Conservation (phyloP, 495 filamentous ascomycete genomes). For the Hypomontagnella submonticulosa region DNA sequence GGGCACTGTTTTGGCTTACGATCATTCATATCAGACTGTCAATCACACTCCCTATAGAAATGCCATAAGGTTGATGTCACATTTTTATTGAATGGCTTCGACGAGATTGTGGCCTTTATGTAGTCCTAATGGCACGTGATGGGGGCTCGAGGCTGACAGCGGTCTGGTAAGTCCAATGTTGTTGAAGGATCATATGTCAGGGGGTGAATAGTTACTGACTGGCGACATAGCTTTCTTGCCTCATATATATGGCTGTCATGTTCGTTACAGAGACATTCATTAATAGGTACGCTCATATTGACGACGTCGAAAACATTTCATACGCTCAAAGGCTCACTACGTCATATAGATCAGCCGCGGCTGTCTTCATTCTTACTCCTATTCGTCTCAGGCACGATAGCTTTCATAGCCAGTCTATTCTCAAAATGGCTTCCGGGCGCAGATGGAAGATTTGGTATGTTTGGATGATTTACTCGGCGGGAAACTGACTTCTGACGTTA, state of each 20-base stretch:
- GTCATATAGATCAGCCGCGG: slow-evolving; percentile 53
- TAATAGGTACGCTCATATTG: slow-evolving; percentile 49
- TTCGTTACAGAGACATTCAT: slow-evolving; percentile 57
- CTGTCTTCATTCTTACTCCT: slow-evolving; percentile 51
- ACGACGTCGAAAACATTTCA: background rate
- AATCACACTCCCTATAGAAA: slow-evolving; percentile 23
- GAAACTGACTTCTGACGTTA: slow-evolving; percentile 16
- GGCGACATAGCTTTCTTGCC: slow-evolving; percentile 51
- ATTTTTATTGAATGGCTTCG: slow-evolving; percentile 39
- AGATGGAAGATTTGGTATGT: slow-evolving; percentile 58
- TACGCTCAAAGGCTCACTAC: slow-evolving; percentile 12
- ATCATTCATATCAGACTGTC: slow-evolving; percentile 15
- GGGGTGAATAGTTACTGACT: slow-evolving; percentile 15
- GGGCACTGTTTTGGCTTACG: slow-evolving; percentile 6
- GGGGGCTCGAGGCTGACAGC: slow-evolving; percentile 52
- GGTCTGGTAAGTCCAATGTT: slow-evolving; percentile 56
- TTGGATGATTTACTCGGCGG: background rate
- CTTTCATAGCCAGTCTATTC: slow-evolving; percentile 54
- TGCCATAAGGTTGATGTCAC: slow-evolving; percentile 14
- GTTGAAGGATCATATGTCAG: background rate
- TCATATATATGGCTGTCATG: slow-evolving; percentile 59
- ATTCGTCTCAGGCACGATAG: slow-evolving; percentile 48
- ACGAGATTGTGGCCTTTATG: slow-evolving; percentile 35
- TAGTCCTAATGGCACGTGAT: slow-evolving; percentile 49
- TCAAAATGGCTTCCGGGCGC: slow-evolving; percentile 58